A percentile compares a stretch with the other conserved stretches of the same genome.
Conservation (phyloP, 1,139 yeast species). For the Taphrina confusa region DNA sequence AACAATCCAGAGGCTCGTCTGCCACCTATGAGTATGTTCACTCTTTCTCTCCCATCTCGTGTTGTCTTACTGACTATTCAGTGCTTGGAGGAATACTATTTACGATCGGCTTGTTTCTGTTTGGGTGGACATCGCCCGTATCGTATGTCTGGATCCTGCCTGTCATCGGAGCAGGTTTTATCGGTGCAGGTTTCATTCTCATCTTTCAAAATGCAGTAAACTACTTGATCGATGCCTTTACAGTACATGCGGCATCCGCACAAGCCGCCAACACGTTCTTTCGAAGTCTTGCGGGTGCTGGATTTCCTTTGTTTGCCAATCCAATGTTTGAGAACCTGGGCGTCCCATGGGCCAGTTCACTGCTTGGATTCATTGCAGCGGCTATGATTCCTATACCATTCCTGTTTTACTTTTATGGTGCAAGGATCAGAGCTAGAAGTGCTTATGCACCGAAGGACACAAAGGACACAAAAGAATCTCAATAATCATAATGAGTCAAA, state of each 20-base stretch:
- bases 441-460: conserved; percentile 8
- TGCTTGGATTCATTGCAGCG: conserved; percentile 64
- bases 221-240: conserved; percentile 58
- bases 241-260: conserved; percentile 64
- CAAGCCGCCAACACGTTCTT: conserved; percentile 68
- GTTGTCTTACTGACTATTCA: background rate
- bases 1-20: conserved; percentile 80
- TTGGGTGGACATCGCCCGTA: conserved; percentile 19
- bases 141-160: conserved; percentile 47
- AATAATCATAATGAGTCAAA: no score
- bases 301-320: conserved; percentile 60
- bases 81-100: conserved; percentile 63
- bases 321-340: conserved; percentile 71
- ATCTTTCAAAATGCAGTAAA: conserved; percentile 51
- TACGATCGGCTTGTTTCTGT: conserved; percentile 14
- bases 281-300: conserved; percentile 61
- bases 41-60: background rate
- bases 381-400: conserved; percentile 35
- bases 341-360: conserved; percentile 65
- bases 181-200: conserved; percentile 43
- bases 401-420: conserved; percentile 49
- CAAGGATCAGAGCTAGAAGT: conserved; percentile 55
- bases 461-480: background rate
- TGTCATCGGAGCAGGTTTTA: conserved; percentile 51
- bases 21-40: conserved; percentile 61